Percentiles rank a stretch among this genome's conserved stretches.
Evolutionary conservation across 495 filamentous ascomycete species (phyloP).

Genomic region (Penicillium samsonianum): DNA sequence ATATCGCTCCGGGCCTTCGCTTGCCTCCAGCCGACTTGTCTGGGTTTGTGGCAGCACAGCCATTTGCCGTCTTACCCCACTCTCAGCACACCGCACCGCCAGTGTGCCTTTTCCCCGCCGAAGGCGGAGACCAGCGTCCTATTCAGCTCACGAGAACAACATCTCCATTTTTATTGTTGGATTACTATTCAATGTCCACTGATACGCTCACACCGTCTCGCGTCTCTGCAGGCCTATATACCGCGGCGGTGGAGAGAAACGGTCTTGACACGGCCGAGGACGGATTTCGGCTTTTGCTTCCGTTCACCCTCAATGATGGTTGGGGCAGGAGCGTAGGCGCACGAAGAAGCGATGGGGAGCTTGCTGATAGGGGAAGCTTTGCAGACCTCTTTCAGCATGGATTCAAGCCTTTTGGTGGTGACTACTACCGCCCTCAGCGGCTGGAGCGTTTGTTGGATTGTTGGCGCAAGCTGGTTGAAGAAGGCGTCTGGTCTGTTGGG

Average conservation of each 20-base stretch:
- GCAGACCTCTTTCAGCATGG: conserved; percentile 23
- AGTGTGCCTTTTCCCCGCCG: conserved; percentile 21
- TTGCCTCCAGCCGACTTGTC: conserved; percentile 14
- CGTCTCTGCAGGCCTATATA: conserved; percentile 25
- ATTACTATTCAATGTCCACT: conserved; percentile 16
- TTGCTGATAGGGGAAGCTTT: conserved; percentile 17
- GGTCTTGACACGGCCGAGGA: conserved; percentile 17
- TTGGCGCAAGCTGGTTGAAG: conserved; percentile 22
- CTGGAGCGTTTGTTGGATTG: conserved; percentile 21
- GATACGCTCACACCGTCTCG: conserved; percentile 13
- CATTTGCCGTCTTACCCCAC: conserved; percentile 15
- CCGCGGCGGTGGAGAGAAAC: conserved; percentile 16
- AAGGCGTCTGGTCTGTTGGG: conserved; percentile 21
- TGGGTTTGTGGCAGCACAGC: conserved; percentile 14
- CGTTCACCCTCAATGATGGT: conserved; percentile 21
- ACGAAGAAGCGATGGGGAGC: conserved; percentile 19
- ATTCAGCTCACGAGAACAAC: conserved; percentile 17
- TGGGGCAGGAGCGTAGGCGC: conserved; percentile 12
- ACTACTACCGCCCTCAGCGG: conserved; percentile 19
- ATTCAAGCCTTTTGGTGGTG: conserved; percentile 22
- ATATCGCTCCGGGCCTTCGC: conserved; percentile 22
- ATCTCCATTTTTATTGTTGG: conserved; percentile 14
- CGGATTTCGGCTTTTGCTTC: conserved; percentile 25
- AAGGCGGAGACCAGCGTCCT: conserved; percentile 19
- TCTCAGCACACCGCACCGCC: conserved; percentile 17